Evolutionary conservation across 2,329 filamentous ascomycete species (phyloP), one percentile per base, ranked within the genome.

Genomic region (Talaromyces amestolkiae): DNA sequence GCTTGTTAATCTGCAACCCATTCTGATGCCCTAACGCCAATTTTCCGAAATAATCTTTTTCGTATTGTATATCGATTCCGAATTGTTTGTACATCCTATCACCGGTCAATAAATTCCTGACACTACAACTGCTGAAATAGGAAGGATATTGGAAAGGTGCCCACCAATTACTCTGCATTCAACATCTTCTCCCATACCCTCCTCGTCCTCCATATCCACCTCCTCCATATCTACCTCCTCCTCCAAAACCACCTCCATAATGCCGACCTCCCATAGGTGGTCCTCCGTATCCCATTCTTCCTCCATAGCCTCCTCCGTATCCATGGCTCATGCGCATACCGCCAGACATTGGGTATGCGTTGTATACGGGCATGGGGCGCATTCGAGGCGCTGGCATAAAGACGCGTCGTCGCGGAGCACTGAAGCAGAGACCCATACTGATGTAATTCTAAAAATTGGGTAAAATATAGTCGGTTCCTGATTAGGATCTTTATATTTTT

Each of bases 351-450:
- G 60, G 60, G 10, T 53, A 31, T 27, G 27, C 39, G 3, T 53
- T n/a, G 22, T 35, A 54, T 13, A 58, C 39, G 2, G 49, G 27
- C 15, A 45, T 15, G 3, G 37, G 61, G 13, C 27, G 35, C 10
- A 63, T 54, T 35, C 51, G 49, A 17, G 61, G 49, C 8, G 37
- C 35, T 7, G 49, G 61, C 49, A 56, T 47, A 15, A 45, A 63
- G 13, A 47, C 13, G 5, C 41, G 37, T 9, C 31, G 17, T 43
- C 51, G 49, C 3, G 61, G 61, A 17, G 27, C 13, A 31, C 61
- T 63, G 35, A 63, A 63, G 37, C 61, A 63, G 24, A 56, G 51
- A 35, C 61, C 61, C 61, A 58, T 63, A 22, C 35, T 62, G 31
- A 24, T 31, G 35, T 9, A 3, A 7, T 22, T 47, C 27, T 31